Evolutionary conservation across 2,329 filamentous ascomycete species (phyloP).

Genomic region (Trichoderma sp.): DNA sequence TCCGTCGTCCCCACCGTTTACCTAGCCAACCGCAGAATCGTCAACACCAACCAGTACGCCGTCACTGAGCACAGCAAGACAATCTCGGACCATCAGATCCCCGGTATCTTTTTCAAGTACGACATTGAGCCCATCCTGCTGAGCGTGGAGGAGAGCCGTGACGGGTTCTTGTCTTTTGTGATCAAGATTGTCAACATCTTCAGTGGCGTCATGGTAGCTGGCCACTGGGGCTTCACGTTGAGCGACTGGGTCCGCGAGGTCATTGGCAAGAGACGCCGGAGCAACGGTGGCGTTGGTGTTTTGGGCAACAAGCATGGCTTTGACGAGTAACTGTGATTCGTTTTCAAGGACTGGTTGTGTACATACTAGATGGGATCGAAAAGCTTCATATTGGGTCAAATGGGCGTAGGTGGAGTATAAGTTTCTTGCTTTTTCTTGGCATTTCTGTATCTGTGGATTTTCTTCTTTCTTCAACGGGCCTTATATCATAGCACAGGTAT

Average conservation of each 20-base stretch:
- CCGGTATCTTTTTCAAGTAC: constrained; percentile 97
- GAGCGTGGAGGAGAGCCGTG: constrained; percentile 78
- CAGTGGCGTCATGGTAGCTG: constrained; percentile 86
- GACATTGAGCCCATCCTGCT: constrained; percentile 96
- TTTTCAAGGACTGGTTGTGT: background rate
- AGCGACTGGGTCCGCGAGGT: constrained; percentile 70
- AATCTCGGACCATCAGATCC: constrained; percentile 70
- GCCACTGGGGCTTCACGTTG: constrained; percentile 89
- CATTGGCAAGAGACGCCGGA: constrained; percentile 51
- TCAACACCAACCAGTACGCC: constrained; percentile 97
- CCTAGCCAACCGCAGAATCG: constrained; percentile 65
- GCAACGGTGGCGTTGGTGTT: constrained; percentile 50
- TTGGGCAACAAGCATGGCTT: constrained; percentile 50
- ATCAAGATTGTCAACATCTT: constrained; percentile 89
- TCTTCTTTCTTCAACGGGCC: background rate
- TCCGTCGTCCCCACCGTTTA: constrained; percentile 94
- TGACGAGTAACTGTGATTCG: constrained; percentile 28
- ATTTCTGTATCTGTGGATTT: background rate
- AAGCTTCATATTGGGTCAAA: constrained; percentile 5
- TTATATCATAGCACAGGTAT: background rate
- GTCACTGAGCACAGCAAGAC: constrained; percentile 83
- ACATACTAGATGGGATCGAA: constrained; percentile 1
- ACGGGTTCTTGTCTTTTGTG: constrained; percentile 71
- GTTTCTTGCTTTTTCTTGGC: background rate
- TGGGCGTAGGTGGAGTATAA: background rate